A percentile compares a stretch with the other conserved stretches of the same genome.
These are phyloP conservation scores for Paramecium sexaurelia DNA, from an alignment of 73 alveolate species.

Conservation along the genomic window DNA sequence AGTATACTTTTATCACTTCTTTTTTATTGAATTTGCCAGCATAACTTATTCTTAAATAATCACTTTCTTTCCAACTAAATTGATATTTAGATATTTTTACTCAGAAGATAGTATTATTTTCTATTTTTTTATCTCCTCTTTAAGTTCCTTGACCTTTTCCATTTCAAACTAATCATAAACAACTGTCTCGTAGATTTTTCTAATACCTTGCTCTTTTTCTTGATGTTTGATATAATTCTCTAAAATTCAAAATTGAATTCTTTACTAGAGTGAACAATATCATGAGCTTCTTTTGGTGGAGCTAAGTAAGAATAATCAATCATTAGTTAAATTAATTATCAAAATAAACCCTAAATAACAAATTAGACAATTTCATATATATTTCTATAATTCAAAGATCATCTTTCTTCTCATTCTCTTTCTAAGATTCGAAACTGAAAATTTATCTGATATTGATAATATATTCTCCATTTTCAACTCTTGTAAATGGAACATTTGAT, in stretches of 20 bases:
- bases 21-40: constrained; percentile 48
- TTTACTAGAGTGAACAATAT: constrained; percentile 1
- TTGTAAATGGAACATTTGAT: not conserved
- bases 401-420: not conserved
- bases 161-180: constrained; percentile 49
- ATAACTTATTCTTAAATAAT: constrained; percentile 55
- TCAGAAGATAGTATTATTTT: constrained; percentile 37
- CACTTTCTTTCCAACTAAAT: constrained; percentile 61
- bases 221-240: constrained; percentile 60
- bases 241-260: not conserved
- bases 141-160: constrained; percentile 40
- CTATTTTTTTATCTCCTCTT: constrained; percentile 42
- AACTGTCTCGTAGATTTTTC: constrained; percentile 59
- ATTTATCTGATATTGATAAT: not conserved
- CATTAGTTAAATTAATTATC: not conserved
- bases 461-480: constrained; percentile 8
- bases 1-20: constrained; percentile 54
- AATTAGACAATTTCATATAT: not conserved
- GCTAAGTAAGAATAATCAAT: not conserved
- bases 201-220: constrained; percentile 5
- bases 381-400: not conserved
- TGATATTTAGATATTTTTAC: not conserved
- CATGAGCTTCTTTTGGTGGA: not conserved
- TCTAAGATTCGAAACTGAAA: constrained; percentile 14
- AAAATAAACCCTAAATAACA: not conserved